Base-by-base conservation (phyloP, 441 rosid genomes). In the Geranium incanum region DNA sequence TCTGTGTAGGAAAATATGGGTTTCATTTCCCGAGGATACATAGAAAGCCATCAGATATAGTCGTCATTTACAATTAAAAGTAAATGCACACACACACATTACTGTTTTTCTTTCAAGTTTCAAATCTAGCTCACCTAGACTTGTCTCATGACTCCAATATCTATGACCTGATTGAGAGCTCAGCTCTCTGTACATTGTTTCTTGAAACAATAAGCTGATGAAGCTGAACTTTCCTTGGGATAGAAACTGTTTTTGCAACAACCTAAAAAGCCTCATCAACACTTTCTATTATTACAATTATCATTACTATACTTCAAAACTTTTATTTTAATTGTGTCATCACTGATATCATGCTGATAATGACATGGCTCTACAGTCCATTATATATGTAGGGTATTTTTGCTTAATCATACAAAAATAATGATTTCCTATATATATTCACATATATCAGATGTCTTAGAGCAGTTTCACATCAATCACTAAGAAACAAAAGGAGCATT, bases 401-500 rank as follows among this genome's bases (percentile, higher is more conserved):
- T 15, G 33, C 12, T 59, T 59, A 18, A 59, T 59, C 19, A 16
- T 6, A 6, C 19, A 6, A 16, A 59, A 59, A 59, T 18, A n/a
- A 59, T 18, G 23, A 16, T 57, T n/a, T 50, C 59, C 59, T 50
- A 39, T 28, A 28, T 28, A 28, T 28, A 28, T 28, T 28, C 33
- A 28, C 33, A 28, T 28, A 28, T 28, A 28, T 28, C 50, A 43
- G 50, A 43, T 43, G 50, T 43, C 50, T 43, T 12, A 43, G 55
- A 48, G 63, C 63, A 57, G 63, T 23, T 59, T 59, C 64, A 59
- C 64, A 59, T 59, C 64, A 59, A 5, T 59, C 64, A 59, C 64
- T 59, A 18, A 15, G 11, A 59, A 18, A 59, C 64, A 59, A 18
- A 59, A 59, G 33, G 1, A 16, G 33, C 64, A 59, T 59, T 18